Base-by-base conservation (phyloP, 148 eudicot genomes). In the Vaccinium macrocarpon region DNA sequence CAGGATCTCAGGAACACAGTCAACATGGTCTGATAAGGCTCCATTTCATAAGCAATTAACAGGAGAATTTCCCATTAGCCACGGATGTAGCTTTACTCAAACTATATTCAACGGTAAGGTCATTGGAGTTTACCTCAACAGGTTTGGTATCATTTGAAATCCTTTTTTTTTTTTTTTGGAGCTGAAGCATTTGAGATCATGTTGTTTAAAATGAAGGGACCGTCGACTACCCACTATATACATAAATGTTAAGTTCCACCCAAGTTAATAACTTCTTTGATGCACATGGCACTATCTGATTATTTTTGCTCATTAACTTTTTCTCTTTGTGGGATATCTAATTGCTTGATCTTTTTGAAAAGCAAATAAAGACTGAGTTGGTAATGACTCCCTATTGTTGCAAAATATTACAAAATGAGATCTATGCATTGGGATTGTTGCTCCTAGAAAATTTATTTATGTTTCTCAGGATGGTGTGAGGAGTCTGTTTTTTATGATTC, bases 21-120 rank as follows among this genome's bases (percentile, higher is more conserved):
- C 92, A 29, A 87, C 90, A 57, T 70, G 86, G 73, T 92, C 92
- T 12, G 84, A 83, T 50, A 90, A 90, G 71, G 87, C 88, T 78
- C 88, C 91, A 32, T 21, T 89, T 78, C 87, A 89, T 27, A 88
- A 89, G 78, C 92, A 94, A 86, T 76, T 89, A 27, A 74, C 83
- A 56, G 98, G 92, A 79, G 99, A 96, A 84, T 85, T 94, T 51
- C 95, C 97, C 0, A 84, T 90, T 75, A 89, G 93, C 73, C 89
- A 82, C 83, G 98, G 98, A 50, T 96, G 99, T 83, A 94, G 90
- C 87, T 88, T 92, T 23, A 86, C 92, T 85, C 98, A 96, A 83
- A 96, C 99, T 38, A 88, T 96, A 62, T 93, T 96, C 86, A 96
- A 96, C 79, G 93, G 99, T 94, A 83, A 86, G 89, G 35, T 76